These are phyloP conservation scores for Fusarium verticillioides DNA, from an alignment of 2,329 filamentous ascomycete genomes.

Conservation along the genomic window DNA sequence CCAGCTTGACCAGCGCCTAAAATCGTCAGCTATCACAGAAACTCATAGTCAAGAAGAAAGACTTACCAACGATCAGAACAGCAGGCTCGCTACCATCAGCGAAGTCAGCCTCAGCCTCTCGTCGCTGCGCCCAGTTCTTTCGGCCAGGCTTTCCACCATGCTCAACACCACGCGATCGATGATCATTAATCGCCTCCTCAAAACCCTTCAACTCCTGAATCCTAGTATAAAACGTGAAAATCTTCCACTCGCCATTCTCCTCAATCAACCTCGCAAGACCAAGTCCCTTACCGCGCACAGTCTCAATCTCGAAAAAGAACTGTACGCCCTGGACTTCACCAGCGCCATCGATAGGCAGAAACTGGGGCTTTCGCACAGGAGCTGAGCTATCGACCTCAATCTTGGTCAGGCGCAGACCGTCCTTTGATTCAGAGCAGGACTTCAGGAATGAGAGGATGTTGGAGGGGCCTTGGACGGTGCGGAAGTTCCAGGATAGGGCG, in stretches of 20 bases:
- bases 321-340: conserved; percentile 64
- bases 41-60: too few relatives aligned
- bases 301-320: conserved; percentile 66
- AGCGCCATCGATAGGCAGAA: conserved; percentile 59
- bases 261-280: conserved; percentile 66
- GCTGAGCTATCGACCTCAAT: conserved; percentile 59
- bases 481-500: conserved; percentile 66
- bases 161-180: conserved; percentile 65
- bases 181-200: conserved; percentile 60
- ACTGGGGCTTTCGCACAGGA: conserved; percentile 55
- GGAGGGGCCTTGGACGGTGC: conserved; percentile 58
- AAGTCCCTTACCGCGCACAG: conserved; percentile 62
- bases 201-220: conserved; percentile 64
- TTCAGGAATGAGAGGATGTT: conserved; percentile 55
- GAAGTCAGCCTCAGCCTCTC: conserved; percentile 60
- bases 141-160: conserved; percentile 63
- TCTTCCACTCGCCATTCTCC: conserved; percentile 64
- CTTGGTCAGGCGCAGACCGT: conserved; percentile 55
- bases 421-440: conserved; percentile 43
- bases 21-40: neutral
- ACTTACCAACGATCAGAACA: conserved; percentile 70
- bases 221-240: conserved; percentile 71
- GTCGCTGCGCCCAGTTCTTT: conserved; percentile 70
- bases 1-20: conserved; percentile 70
- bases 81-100: conserved; percentile 60